These are phyloP conservation scores for Yamadazyma paraphyllophila DNA, from an alignment of 805 yeast genomes.

Conservation along the genomic window DNA sequence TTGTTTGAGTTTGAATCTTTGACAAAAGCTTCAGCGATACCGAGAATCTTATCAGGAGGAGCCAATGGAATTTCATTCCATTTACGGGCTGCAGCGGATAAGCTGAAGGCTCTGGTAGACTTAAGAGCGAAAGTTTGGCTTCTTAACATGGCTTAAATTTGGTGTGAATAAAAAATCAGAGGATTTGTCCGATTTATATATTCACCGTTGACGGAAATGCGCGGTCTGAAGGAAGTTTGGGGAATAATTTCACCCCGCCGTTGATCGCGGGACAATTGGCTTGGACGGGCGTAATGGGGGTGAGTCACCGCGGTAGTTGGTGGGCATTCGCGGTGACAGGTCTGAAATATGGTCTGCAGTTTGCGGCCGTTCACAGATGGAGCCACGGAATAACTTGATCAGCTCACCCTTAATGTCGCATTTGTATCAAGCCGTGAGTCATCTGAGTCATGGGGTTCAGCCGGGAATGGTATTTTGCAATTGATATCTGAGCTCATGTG, in stretches of 20 bases:
- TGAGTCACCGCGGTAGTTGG: not conserved
- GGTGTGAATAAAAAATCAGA: not conserved
- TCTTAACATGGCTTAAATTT: slow-evolving; percentile 6
- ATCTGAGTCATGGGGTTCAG: not conserved
- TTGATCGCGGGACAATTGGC: not conserved
- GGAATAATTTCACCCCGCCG: not conserved
- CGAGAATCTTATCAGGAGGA: slow-evolving; percentile 85
- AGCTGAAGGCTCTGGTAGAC: slow-evolving; percentile 14
- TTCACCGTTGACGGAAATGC: slow-evolving; percentile 9
- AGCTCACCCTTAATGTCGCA: not conserved
- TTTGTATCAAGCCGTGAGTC: not conserved
- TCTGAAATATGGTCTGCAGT: not conserved
- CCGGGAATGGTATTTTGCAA: not conserved
- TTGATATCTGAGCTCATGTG: not conserved
- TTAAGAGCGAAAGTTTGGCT: not conserved
- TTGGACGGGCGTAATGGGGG: not conserved
- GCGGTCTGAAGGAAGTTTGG: slow-evolving; percentile 5
- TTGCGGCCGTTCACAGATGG: too few species aligned
- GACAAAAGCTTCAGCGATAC: slow-evolving; percentile 72
- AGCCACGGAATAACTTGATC: not conserved
- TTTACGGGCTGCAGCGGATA: slow-evolving; percentile 10
- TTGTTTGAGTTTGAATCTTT: slow-evolving; percentile 59
- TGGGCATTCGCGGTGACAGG: not conserved
- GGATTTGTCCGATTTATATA: slow-evolving; percentile 1
- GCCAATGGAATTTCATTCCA: slow-evolving; percentile 45